Percentiles rank a stretch among this genome's conserved stretches.
phyloP scores from a whole-genome alignment of 2,329 filamentous ascomycete genomes.

The Ascochyta koolunga region DNA sequence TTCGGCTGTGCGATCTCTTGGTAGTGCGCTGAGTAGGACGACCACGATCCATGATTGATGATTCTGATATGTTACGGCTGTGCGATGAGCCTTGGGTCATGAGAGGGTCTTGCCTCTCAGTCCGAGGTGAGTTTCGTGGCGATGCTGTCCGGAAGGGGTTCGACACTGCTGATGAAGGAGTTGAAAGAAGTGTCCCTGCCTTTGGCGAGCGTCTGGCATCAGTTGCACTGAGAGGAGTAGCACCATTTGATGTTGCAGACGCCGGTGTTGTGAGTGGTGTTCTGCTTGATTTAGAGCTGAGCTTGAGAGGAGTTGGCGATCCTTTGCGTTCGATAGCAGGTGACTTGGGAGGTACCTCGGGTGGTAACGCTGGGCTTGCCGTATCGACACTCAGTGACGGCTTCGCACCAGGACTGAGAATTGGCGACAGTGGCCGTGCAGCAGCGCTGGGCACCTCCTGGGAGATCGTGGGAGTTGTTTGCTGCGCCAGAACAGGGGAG shows the following conservation, averaged over 20 bases:
- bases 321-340: slow-evolving; percentile 41
- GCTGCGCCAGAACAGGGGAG: slow-evolving; percentile 29
- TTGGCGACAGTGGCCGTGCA: slow-evolving; percentile 31
- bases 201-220: slow-evolving; percentile 44
- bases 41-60: slow-evolving; percentile 47
- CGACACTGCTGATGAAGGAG: slow-evolving; percentile 40
- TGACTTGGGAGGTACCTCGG: slow-evolving; percentile 48
- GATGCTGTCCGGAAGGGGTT: slow-evolving; percentile 42
- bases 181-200: slow-evolving; percentile 30
- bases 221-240: slow-evolving; percentile 34
- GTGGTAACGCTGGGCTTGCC: slow-evolving; percentile 32
- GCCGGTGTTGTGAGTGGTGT: slow-evolving; percentile 42
- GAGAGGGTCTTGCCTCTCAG: slow-evolving; percentile 40
- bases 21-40: slow-evolving; percentile 41
- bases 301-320: slow-evolving; percentile 42
- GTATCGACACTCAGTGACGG: slow-evolving; percentile 44
- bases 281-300: slow-evolving; percentile 40
- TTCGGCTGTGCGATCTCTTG: slow-evolving; percentile 42
- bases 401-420: slow-evolving; percentile 43
- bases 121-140: slow-evolving; percentile 41
- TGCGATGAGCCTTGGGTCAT: slow-evolving; percentile 23
- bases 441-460: slow-evolving; percentile 24
- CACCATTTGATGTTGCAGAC: slow-evolving; percentile 31
- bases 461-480: slow-evolving; percentile 18
- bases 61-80: slow-evolving; percentile 46